These are phyloP conservation scores for Pestalotiopsis sp. DNA, from an alignment of 2,329 filamentous ascomycete species.

Conservation along the genomic window DNA sequence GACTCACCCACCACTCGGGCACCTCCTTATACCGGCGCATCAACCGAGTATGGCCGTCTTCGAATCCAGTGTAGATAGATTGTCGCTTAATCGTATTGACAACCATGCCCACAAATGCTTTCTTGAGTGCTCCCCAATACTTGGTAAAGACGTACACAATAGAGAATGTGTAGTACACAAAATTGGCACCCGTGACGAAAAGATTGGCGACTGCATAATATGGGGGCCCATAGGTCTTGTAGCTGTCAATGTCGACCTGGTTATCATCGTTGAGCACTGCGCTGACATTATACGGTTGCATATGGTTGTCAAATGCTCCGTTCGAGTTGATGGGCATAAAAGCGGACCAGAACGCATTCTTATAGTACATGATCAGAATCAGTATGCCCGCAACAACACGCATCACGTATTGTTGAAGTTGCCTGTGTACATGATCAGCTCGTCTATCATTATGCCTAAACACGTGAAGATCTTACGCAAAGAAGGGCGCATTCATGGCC, in stretches of 20 bases:
- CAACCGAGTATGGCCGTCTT: slow-evolving; percentile 41
- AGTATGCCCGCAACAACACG: slow-evolving; percentile 29
- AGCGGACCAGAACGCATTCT: slow-evolving; percentile 15
- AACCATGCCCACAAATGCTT: slow-evolving; percentile 32
- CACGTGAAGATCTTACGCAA: slow-evolving; percentile 26
- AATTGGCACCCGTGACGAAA: slow-evolving; percentile 33
- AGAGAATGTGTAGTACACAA: slow-evolving; percentile 24
- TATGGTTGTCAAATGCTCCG: slow-evolving; percentile 6
- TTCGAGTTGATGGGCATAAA: slow-evolving; percentile 33
- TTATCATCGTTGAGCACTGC: slow-evolving; percentile 28
- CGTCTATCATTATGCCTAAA: slow-evolving; percentile 5
- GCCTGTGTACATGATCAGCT: slow-evolving; percentile 29
- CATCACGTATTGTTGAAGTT: slow-evolving; percentile 23
- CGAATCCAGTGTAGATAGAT: slow-evolving; percentile 35
- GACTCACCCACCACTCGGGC: slow-evolving; percentile 44
- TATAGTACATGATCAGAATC: slow-evolving; percentile 21
- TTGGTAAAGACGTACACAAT: slow-evolving; percentile 39
- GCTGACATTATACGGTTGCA: slow-evolving; percentile 25
- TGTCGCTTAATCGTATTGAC: slow-evolving; percentile 13
- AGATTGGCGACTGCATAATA: slow-evolving; percentile 29
- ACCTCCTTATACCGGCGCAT: slow-evolving; percentile 46
- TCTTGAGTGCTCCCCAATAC: slow-evolving; percentile 35
- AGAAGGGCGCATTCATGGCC: slow-evolving; percentile 25
- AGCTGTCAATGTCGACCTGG: slow-evolving; percentile 35
- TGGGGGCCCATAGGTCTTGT: slow-evolving; percentile 34